Evolutionary conservation across 768 basidiomycete genomes (phyloP), one percentile per base, ranked within the genome.

Genomic region (Sistotremastrum niveocremeum): DNA sequence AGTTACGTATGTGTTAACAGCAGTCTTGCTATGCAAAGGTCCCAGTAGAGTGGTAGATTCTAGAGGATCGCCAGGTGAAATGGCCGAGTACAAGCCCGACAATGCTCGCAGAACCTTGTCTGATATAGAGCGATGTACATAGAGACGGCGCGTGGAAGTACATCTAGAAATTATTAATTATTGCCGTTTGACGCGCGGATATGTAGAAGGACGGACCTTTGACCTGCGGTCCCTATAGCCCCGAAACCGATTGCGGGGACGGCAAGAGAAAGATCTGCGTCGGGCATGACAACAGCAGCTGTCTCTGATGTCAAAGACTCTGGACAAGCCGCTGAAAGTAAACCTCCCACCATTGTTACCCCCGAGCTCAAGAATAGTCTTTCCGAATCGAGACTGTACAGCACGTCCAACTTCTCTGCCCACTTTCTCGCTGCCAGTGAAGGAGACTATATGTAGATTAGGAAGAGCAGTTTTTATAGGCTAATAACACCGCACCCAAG

Each of bases 281-380:
- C 94, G 42, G 86, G 76, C 77, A 95, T 84, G 52, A 98, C 73
- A 54, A 95, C 80, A 37, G 88, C 80, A 52, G 93, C 91, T 91
- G 61, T 50, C 46, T 39, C n/a, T 7, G 35, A 11, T n/a, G 9
- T 8, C 6, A 34, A 41, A 34, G 6, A 7, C 45, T 11, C 34
- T 32, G 37, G 31, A 31, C 28, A 33, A 29, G 20, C 20, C 28
- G 28, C 12, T 20, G 12, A 34, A 9, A 12, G 29, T 39, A 3
- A 38, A 54, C 49, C 47, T 29, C 69, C 45, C 62, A 88, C 88
- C 89, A 58, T 97, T 97, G 65, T 98, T 97, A 34, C 94, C 94
- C 29, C 93, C 93, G 2, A 97, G 69, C 59, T 97, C 94, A 29
- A 97, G 73, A 20, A 97, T 77, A 32, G 79, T 71, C 65, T 94